Percentiles rank a stretch among this genome's conserved stretches.
phyloP scores from a whole-genome alignment of 257 asterid genomes.

The Scutellaria barbata region DNA sequence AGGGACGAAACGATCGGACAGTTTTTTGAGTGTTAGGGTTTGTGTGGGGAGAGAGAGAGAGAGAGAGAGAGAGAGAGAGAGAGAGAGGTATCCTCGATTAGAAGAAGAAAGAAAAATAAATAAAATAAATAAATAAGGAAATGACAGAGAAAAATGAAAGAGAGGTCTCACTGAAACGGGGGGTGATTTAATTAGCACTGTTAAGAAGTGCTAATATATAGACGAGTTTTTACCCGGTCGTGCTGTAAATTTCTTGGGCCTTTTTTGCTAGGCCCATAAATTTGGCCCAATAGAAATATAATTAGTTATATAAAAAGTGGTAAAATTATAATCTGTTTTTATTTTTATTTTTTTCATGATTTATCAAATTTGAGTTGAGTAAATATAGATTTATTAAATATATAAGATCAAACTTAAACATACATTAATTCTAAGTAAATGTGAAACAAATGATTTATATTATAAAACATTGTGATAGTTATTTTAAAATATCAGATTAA shows the following conservation, averaged over 20 bases:
- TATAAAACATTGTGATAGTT: too few relatives aligned
- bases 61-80: background rate
- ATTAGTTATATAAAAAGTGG: background rate
- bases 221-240: conserved; percentile 46
- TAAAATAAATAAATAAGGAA: background rate
- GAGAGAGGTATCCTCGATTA: conserved; percentile 32
- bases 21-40: conserved; percentile 48
- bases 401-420: too few relatives aligned
- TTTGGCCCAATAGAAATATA: background rate
- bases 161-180: conserved; percentile 34
- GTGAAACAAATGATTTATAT: too few relatives aligned
- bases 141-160: conserved; percentile 25
- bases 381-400: too few relatives aligned
- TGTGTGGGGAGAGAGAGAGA: conserved; percentile 34
- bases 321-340: too few relatives aligned
- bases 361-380: too few relatives aligned
- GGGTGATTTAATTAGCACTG: conserved; percentile 35
- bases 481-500: too few relatives aligned
- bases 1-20: conserved; percentile 37
- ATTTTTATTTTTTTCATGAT: too few relatives aligned
- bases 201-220: conserved; percentile 40
- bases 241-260: conserved; percentile 3
- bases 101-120: background rate
- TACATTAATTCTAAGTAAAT: too few relatives aligned
- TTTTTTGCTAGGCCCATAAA: background rate